Base-by-base conservation (phyloP, 208 protist genomes). In the Balamuthia mandrillaris region DNA sequence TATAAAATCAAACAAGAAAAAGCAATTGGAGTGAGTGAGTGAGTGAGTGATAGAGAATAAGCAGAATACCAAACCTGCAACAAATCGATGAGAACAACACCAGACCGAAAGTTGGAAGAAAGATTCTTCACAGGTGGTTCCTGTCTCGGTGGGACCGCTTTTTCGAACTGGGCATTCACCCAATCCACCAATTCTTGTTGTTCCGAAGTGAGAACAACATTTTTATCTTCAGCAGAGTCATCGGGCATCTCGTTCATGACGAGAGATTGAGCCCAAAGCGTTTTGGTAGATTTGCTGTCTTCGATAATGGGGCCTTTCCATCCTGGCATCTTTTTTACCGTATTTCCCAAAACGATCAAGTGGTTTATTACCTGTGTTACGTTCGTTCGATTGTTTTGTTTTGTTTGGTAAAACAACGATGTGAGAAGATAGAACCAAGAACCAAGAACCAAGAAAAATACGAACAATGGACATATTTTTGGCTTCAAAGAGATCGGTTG, bases 221-320 rank as follows among this genome's bases (percentile, higher is more conserved):
- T 35, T 45, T 47, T 45, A 10, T 77, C 66, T 29, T 39, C 66
- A 18, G 47, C 47, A 54, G 47, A 54, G 18, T 18, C 66, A 16
- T 77, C 41, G 66, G 49, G 49, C 44, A 77, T 77, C 33, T 77
- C 66, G 66, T 77, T 77, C 66, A 77, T 77, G 66, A 56, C 54
- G 24, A 77, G 66, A 45, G 66, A 77, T 45, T 77, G 44, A 10
- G 66, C 66, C 66, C 66, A 77, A 12, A 77, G 66, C 12, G 49
- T 77, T 45, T 77, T 77, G n/a, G 66, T 45, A 33, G 49, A 45
- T 45, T 77, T 77, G 66, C 41, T 77, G 66, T 77, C 66, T 18
- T 77, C 66, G 42, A 77, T 77, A 6, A 77, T 31, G 1, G 66
- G 66, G 1, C 66, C 66, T 21, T 33, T 21, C 66, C 66, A 77